A percentile compares a stretch with the other conserved stretches of the same genome.
These are phyloP conservation scores for Aspergillus carlsbadensis DNA, from an alignment of 495 filamentous ascomycete species.

Conservation along the genomic window DNA sequence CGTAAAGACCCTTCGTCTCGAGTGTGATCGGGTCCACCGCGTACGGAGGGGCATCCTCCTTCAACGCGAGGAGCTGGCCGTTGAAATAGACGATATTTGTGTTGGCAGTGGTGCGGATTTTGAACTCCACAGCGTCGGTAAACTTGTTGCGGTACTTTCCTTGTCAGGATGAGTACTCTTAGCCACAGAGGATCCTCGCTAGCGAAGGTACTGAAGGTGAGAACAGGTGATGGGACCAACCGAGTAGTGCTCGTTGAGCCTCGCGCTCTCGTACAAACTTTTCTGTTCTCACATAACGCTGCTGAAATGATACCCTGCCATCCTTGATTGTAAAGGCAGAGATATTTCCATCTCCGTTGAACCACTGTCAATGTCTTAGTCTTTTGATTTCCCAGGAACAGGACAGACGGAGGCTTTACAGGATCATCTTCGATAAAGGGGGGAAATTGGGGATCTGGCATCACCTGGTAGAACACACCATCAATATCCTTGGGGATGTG, in stretches of 20 bases:
- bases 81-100: slow-evolving; percentile 56
- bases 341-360: slow-evolving; percentile 42
- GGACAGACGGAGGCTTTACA: neutral
- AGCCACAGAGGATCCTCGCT: too few relatives aligned
- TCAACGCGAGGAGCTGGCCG: slow-evolving; percentile 51
- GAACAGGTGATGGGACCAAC: too few relatives aligned
- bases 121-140: slow-evolving; percentile 50
- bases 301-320: slow-evolving; percentile 49
- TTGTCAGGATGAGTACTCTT: slow-evolving; percentile 15
- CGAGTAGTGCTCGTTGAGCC: slow-evolving; percentile 40
- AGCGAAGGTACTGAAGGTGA: too few relatives aligned
- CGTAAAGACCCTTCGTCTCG: slow-evolving; percentile 52
- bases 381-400: neutral
- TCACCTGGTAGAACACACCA: slow-evolving; percentile 28
- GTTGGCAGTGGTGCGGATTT: slow-evolving; percentile 51
- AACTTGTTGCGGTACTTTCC: slow-evolving; percentile 55
- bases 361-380: slow-evolving; percentile 18
- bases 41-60: slow-evolving; percentile 56
- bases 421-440: slow-evolving; percentile 22
- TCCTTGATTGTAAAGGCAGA: slow-evolving; percentile 52
- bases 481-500: slow-evolving; percentile 32
- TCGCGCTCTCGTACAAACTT: slow-evolving; percentile 42
- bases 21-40: slow-evolving; percentile 56
- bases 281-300: slow-evolving; percentile 55
- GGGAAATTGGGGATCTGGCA: slow-evolving; percentile 29